A percentile compares a stretch with the other conserved stretches of the same genome.
phyloP scores from a whole-genome alignment of 2,329 filamentous ascomycete genomes.

The Didymella pinodella region DNA sequence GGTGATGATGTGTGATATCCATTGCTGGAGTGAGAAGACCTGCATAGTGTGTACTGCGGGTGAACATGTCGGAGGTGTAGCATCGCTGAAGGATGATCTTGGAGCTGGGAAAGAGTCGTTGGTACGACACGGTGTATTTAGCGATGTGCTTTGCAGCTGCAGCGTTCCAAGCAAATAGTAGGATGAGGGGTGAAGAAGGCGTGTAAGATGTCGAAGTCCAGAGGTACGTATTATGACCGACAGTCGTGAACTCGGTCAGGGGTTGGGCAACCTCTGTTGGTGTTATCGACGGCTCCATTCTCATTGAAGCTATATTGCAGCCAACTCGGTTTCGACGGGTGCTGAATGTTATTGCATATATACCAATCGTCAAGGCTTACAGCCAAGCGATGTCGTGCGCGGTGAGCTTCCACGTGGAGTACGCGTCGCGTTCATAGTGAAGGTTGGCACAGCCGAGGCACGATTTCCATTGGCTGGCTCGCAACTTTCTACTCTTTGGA shows the following conservation, averaged over 20 bases:
- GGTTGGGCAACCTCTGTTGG: slow-evolving; percentile 27
- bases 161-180: slow-evolving; percentile 49
- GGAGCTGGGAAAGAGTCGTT: slow-evolving; percentile 41
- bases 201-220: slow-evolving; percentile 30
- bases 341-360: background rate
- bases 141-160: slow-evolving; percentile 48
- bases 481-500: slow-evolving; percentile 8
- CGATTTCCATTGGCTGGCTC: slow-evolving; percentile 20
- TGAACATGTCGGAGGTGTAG: slow-evolving; percentile 44
- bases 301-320: background rate
- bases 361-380: background rate
- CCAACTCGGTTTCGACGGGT: background rate
- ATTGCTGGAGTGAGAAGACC: slow-evolving; percentile 37
- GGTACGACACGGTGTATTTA: slow-evolving; percentile 48
- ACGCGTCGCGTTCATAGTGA: background rate
- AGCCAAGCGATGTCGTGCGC: background rate
- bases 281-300: slow-evolving; percentile 22
- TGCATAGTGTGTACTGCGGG: slow-evolving; percentile 25
- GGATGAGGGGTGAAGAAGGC: slow-evolving; percentile 33
- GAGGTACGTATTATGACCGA: slow-evolving; percentile 48
- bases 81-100: slow-evolving; percentile 44
- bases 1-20: slow-evolving; percentile 36
- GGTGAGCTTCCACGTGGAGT: background rate
- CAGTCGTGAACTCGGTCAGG: slow-evolving; percentile 41
- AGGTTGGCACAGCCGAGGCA: slow-evolving; percentile 17